Base-by-base conservation (phyloP, 495 filamentous ascomycete species). In the Antarctomyces pellizariae region DNA sequence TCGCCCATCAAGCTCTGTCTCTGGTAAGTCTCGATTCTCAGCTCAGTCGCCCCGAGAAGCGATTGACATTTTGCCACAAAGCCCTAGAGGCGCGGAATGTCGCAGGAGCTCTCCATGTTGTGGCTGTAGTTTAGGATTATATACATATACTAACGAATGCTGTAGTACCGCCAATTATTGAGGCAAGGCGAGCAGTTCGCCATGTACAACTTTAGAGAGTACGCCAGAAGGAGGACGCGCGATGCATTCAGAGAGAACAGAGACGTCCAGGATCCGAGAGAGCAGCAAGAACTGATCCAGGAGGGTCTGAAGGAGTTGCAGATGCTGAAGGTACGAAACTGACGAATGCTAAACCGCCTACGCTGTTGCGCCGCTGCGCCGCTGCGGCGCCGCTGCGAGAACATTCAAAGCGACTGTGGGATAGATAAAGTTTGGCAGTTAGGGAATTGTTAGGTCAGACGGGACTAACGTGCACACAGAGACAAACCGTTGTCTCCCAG, bases 171-270 rank as follows among this genome's bases (percentile, higher is more conserved):
- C 24, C 83, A 83, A 34, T 61, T 97, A 34, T 58, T 92, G 38
- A 77, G 86, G 17, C 74, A 83, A 49, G 69, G 77, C 10, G 61
- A 65, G 26, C 75, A 89, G 38, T 97, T 95, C 49, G 67, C 82
- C 28, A 61, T 71, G 34, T 97, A 92, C 60, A 95, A 93, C 49
- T 97, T 92, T 61, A 67, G 86, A 45, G 84, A 95, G 40, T 97
- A 93, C 52, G 83, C 89, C 16, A 76, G 66, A 45, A 70, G 89
- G 31, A 64, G 86, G 43, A 84, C 86, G 39, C 57, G 56, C 41
- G 86, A 92, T 55, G 66, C 76, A 6, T 97, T 97, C 47, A 64
- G 75, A 31, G 82, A 84, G 47, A 61, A 89, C 44, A 59, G 58
- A 30, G 54, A 55, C 33, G 56, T 62, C 7, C 64, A 76, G 33